phyloP scores from a whole-genome alignment of 2,329 filamentous ascomycete genomes.

The Phaeosphaeriaceae sp. region DNA sequence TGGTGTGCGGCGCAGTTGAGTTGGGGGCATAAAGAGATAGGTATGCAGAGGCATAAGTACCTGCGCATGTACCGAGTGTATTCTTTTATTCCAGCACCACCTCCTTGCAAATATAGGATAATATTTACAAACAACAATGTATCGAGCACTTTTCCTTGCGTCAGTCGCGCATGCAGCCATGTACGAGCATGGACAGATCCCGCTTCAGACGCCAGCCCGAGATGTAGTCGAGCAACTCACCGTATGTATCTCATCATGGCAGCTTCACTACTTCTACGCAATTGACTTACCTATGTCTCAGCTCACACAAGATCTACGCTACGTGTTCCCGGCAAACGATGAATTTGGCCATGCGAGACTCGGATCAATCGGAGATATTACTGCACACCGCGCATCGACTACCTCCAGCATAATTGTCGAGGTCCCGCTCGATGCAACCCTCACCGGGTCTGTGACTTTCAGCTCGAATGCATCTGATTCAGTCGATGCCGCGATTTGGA shows the following conservation, averaged over 20 bases:
- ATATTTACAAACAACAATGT: not conserved
- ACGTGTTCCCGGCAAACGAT: constrained; percentile 3
- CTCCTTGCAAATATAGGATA: not conserved
- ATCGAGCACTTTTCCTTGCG: not conserved
- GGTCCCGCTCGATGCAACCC: constrained; percentile 5
- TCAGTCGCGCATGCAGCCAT: not conserved
- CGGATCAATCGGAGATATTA: constrained; percentile 6
- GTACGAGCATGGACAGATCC: not conserved
- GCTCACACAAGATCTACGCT: constrained; percentile 12
- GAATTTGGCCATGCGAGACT: not conserved
- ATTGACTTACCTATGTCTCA: not conserved
- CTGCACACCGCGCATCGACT: not conserved
- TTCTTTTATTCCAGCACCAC: not conserved
- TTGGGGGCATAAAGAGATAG: not conserved
- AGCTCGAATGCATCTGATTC: not conserved
- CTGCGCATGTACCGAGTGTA: not conserved
- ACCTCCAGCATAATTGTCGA: constrained; percentile 5
- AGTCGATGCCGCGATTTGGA: constrained; percentile 1
- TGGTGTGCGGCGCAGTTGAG: not conserved
- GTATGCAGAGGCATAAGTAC: not conserved
- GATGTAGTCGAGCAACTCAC: constrained; percentile 2
- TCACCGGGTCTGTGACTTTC: constrained; percentile 5
- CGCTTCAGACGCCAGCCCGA: not conserved
- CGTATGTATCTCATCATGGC: not conserved
- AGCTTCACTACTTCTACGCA: not conserved